Base-by-base conservation (phyloP, 1,284 basidiomycete genomes). In the Pascua sp. region DNA sequence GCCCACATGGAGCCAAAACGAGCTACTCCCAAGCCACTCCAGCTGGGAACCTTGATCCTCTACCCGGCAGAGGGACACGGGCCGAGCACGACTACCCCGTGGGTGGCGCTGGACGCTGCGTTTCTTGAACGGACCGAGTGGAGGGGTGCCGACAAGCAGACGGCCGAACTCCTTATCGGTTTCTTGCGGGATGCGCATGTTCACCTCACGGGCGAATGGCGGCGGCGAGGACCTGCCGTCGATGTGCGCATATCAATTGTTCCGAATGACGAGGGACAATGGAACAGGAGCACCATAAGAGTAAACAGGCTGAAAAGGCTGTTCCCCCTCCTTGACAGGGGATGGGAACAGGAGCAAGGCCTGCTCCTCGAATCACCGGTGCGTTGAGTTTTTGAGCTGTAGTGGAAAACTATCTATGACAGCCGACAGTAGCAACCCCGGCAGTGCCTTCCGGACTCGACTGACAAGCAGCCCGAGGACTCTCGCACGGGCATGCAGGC, bases 401-500 rank as follows among this genome's bases (percentile, higher is more conserved):
- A n/a, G n/a, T n/a, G n/a, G n/a, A n/a, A n/a, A n/a, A n/a, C n/a
- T 15, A 7, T 7, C 17, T 42, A 7, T 16, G 8, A 42, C 7
- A 8, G 15, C 17, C 42, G 15, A 15, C 42, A 7, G 7, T 12
- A 15, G 42, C 8, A 15, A 5, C 42, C 42, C 17, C 42, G 13
- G 13, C 13, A 15, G 42, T 12, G 42, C n/a, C n/a, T 15, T 42
- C 42, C 42, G 13, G 42, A 42, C 44, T 0, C 7, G 51, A 50
- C 51, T 58, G 44, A 53, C 40, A 32, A 10, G 13, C 53, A 58
- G 60, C 10, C 43, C 1, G 51, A 53, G 7, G 61, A 60, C 11
- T 8, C 56, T 13, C 42, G 46, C 7, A 43, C 48, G 2, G 53
- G 51, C 5, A 72, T 72, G 62, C 59, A 64, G 17, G 67, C 66